Conservation (phyloP, 2,329 filamentous ascomycete genomes). For the Pseudogymnoascus sp. region DNA sequence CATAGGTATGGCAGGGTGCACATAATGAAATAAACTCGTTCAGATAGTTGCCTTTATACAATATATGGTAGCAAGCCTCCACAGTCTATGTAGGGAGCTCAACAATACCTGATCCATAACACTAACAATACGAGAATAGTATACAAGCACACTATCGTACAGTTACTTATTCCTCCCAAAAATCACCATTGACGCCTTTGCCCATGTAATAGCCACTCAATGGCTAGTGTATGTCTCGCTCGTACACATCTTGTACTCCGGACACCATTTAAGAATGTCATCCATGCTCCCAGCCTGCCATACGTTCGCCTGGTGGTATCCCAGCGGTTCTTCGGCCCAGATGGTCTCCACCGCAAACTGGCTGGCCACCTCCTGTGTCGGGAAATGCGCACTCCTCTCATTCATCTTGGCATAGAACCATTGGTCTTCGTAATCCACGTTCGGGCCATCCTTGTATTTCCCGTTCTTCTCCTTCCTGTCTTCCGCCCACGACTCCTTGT, state of each 20-base stretch:
- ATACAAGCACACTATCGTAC: conserved; percentile 11
- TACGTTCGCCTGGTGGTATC: conserved; percentile 24
- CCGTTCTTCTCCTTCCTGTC: conserved; percentile 1
- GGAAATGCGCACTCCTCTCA: conserved; percentile 16
- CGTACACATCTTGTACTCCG: conserved; percentile 12
- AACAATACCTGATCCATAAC: too few relatives aligned
- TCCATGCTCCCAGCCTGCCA: conserved; percentile 15
- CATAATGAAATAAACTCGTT: too few relatives aligned
- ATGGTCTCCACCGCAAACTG: conserved; percentile 27
- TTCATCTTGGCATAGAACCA: conserved; percentile 19
- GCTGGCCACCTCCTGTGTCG: conserved; percentile 22
- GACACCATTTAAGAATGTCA: conserved; percentile 10
- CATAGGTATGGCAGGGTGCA: too few relatives aligned
- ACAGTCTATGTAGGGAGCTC: too few relatives aligned
- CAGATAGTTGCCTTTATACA: too few relatives aligned
- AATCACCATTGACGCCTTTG: not conserved
- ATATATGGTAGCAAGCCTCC: too few relatives aligned
- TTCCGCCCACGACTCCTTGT: conserved; percentile 13
- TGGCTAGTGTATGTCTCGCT: conserved; percentile 4
- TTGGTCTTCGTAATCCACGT: conserved; percentile 22
- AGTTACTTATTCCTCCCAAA: not conserved
- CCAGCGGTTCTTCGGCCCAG: conserved; percentile 25
- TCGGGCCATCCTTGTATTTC: conserved; percentile 6
- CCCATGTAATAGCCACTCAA: not conserved
- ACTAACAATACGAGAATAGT: too few relatives aligned